These are phyloP conservation scores for Paradendryphiella salina DNA, from an alignment of 2,329 filamentous ascomycete species.

Conservation along the genomic window DNA sequence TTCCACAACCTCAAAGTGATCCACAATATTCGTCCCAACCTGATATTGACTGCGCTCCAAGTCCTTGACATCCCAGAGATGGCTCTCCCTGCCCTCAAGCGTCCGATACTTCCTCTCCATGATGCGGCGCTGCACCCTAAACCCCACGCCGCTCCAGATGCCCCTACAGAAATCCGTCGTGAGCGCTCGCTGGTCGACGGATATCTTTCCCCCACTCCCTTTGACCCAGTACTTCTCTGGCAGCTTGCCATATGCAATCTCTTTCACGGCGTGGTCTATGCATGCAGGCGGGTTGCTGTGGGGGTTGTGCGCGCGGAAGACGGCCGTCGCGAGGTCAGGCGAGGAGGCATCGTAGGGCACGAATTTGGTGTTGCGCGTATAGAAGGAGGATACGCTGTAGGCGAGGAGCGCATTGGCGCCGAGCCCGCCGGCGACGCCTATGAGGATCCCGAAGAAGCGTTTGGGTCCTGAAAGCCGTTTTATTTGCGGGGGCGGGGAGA, in stretches of 20 bases:
- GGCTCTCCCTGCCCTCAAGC: conserved; percentile 35
- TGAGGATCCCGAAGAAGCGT: conserved; percentile 37
- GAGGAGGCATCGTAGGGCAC: conserved; percentile 39
- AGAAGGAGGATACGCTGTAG: conserved; percentile 43
- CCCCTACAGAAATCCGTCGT: conserved; percentile 46
- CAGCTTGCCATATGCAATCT: conserved; percentile 42
- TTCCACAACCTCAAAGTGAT: conserved; percentile 50
- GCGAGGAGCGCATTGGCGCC: conserved; percentile 37
- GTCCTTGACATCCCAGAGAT: conserved; percentile 45
- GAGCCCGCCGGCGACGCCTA: conserved; percentile 39
- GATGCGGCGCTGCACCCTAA: conserved; percentile 41
- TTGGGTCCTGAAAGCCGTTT: conserved; percentile 35
- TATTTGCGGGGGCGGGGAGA: conserved; percentile 38
- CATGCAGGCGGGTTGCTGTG: conserved; percentile 38
- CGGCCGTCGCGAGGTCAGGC: conserved; percentile 31
- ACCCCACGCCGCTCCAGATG: conserved; percentile 45
- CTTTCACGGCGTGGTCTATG: conserved; percentile 45
- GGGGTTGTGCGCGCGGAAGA: conserved; percentile 39
- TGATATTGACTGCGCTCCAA: conserved; percentile 39
- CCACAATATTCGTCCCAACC: conserved; percentile 45
- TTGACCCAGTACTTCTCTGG: conserved; percentile 27
- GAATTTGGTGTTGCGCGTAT: conserved; percentile 44
- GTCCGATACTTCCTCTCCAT: conserved; percentile 44
- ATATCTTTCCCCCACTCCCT: conserved; percentile 19
- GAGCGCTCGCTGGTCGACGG: conserved; percentile 33